Conservation (phyloP, 805 yeast genomes). For the Pichia paraexigua region DNA sequence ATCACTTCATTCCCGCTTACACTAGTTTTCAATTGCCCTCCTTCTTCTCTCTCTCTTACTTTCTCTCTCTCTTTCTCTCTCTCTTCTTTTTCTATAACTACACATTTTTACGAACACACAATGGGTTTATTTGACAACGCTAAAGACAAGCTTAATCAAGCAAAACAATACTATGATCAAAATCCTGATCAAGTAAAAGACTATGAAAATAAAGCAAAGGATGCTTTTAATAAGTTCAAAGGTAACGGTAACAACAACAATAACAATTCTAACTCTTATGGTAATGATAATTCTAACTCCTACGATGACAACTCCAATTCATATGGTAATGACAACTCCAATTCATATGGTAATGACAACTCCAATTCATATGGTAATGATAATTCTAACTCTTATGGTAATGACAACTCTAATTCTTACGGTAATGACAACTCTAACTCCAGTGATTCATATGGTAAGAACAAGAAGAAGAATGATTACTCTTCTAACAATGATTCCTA, state of each 20-base stretch:
- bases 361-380: conserved; percentile 19
- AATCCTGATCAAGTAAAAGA: conserved; percentile 1
- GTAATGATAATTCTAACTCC: conserved; percentile 27
- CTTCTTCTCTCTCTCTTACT: no score
- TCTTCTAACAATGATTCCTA: no score
- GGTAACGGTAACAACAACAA: conserved; percentile 21
- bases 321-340: conserved; percentile 18
- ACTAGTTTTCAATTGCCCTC: neutral
- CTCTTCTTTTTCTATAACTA: neutral
- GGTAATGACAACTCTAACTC: conserved; percentile 8
- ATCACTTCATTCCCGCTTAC: neutral
- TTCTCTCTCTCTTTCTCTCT: no score
- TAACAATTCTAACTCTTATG: conserved; percentile 18
- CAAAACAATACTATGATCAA: neutral
- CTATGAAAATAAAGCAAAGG: conserved; percentile 6
- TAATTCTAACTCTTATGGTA: conserved; percentile 12
- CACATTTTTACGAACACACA: conserved; percentile 2
- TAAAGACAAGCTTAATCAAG: conserved; percentile 1
- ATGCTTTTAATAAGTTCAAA: conserved; percentile 8
- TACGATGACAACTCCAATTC: conserved; percentile 21
- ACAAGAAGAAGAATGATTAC: conserved; percentile 10
- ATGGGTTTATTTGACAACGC: conserved; percentile 13
- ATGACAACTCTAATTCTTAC: conserved; percentile 2
- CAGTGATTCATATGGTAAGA: conserved; percentile 19
- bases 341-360: conserved; percentile 26